Conservation (phyloP, 352 stramenopile genomes). For the Phytophthora pluvialis region DNA sequence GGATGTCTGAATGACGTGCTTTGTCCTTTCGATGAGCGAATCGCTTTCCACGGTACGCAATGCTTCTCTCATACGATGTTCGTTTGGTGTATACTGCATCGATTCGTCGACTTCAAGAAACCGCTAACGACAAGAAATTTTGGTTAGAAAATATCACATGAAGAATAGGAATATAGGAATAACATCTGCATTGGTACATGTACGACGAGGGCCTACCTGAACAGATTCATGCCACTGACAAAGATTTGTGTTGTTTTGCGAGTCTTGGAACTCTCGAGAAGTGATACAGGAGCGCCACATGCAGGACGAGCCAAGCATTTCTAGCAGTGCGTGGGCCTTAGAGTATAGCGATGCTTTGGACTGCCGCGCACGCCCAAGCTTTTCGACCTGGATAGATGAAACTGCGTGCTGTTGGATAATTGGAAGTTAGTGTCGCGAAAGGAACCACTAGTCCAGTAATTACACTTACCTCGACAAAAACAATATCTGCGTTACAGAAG, state of each 20-base stretch:
- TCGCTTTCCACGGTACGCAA: conserved; percentile 7
- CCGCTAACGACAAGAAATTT: conserved; percentile 13
- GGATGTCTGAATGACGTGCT: conserved; percentile 29
- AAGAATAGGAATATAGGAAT: no score
- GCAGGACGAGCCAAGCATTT: conserved; percentile 30
- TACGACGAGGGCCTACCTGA: conserved; percentile 22
- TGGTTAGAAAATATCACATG: conserved; percentile 13
- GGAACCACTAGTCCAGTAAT: not conserved
- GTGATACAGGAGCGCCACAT: conserved; percentile 48
- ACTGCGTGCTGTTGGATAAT: conserved; percentile 5
- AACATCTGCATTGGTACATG: no score
- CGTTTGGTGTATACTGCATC: conserved; percentile 37
- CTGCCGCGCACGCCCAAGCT: not conserved
- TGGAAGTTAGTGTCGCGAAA: conserved; percentile 2
- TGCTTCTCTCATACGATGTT: conserved; percentile 20
- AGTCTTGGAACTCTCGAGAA: not conserved
- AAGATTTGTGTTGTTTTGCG: conserved; percentile 7
- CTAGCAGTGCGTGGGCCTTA: conserved; percentile 7
- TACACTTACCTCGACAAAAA: conserved; percentile 37
- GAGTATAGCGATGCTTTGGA: not conserved
- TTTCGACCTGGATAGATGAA: conserved; percentile 2
- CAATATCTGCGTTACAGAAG: conserved; percentile 22
- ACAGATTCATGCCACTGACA: conserved; percentile 44
- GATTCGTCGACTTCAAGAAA: conserved; percentile 32
- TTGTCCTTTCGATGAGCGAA: conserved; percentile 25